Evolutionary conservation across 306 rosid species (phyloP).

Genomic region (Cicer pinnatifidum): DNA sequence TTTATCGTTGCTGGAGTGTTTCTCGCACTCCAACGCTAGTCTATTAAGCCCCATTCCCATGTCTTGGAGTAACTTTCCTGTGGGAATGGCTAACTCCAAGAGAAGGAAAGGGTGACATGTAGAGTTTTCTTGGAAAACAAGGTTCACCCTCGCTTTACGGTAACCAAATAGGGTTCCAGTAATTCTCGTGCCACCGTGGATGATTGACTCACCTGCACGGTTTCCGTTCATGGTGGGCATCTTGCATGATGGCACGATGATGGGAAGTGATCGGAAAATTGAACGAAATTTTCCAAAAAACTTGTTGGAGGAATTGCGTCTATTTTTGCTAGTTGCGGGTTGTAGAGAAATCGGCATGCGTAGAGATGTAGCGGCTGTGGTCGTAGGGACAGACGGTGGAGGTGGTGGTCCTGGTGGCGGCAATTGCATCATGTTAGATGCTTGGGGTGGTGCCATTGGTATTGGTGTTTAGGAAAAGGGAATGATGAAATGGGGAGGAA

Average conservation of each 20-base stretch:
- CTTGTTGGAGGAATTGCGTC: slow-evolving; percentile 46
- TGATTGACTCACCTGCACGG: slow-evolving; percentile 45
- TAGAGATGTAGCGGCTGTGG: neutral
- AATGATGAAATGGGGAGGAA: neutral
- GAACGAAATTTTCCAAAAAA: slow-evolving; percentile 56
- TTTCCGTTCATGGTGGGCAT: slow-evolving; percentile 44
- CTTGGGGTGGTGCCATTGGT: slow-evolving; percentile 13
- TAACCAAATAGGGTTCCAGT: slow-evolving; percentile 80
- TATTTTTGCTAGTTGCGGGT: slow-evolving; percentile 60
- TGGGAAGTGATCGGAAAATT: slow-evolving; percentile 70
- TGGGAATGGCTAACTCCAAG: slow-evolving; percentile 69
- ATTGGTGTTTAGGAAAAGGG: slow-evolving; percentile 20
- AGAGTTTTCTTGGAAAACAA: slow-evolving; percentile 75
- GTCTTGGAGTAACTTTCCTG: slow-evolving; percentile 71
- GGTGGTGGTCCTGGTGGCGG: neutral
- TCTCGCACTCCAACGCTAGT: slow-evolving; percentile 82
- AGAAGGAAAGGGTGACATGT: slow-evolving; percentile 62
- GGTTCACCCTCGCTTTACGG: slow-evolving; percentile 64
- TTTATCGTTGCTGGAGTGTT: slow-evolving; percentile 49
- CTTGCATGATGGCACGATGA: slow-evolving; percentile 68
- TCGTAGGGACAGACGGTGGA: neutral
- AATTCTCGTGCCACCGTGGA: slow-evolving; percentile 65
- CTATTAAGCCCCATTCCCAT: slow-evolving; percentile 74
- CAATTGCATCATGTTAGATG: neutral
- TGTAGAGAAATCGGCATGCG: slow-evolving; percentile 54